Conservation (phyloP, 495 filamentous ascomycete genomes). For the Neurospora terricola region DNA sequence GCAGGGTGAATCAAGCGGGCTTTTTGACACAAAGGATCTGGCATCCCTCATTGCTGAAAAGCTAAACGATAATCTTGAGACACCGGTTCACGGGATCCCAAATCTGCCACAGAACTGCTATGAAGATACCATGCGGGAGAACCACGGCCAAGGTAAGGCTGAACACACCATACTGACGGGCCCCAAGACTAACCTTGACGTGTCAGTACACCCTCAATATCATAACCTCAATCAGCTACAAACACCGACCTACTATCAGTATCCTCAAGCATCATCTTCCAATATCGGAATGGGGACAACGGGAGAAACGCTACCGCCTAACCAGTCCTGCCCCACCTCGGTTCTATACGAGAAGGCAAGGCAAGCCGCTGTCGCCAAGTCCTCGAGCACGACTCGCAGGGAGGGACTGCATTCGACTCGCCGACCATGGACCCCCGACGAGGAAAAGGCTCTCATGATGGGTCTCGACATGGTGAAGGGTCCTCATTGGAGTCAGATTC, state of each 20-base stretch:
- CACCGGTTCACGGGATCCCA: conserved; percentile 9
- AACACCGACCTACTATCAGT: conserved; percentile 11
- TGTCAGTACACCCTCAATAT: conserved; percentile 12
- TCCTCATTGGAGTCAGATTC: conserved; percentile 92
- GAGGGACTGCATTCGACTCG: conserved; percentile 75
- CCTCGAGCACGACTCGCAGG: conserved; percentile 60
- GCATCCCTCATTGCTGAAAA: conserved; percentile 19
- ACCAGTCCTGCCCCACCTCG: conserved; percentile 67
- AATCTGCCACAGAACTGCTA: neutral
- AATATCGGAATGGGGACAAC: neutral
- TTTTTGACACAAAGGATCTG: conserved; percentile 10
- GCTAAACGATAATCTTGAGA: conserved; percentile 8
- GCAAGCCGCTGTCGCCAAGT: conserved; percentile 70
- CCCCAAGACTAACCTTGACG: conserved; percentile 2
- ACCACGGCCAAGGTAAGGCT: neutral
- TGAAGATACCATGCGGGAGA: neutral
- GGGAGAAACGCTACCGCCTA: conserved; percentile 41
- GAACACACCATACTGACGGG: conserved; percentile 2
- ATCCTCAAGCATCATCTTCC: conserved; percentile 6
- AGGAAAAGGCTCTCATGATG: conserved; percentile 87
- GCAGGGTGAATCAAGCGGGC: conserved; percentile 1
- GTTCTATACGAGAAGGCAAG: conserved; percentile 75
- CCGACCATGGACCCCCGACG: conserved; percentile 80
- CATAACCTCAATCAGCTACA: conserved; percentile 9
- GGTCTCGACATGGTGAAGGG: conserved; percentile 87